Evolutionary conservation across 2,329 filamentous ascomycete species (phyloP).

Genomic region (Orbilia oligospora): DNA sequence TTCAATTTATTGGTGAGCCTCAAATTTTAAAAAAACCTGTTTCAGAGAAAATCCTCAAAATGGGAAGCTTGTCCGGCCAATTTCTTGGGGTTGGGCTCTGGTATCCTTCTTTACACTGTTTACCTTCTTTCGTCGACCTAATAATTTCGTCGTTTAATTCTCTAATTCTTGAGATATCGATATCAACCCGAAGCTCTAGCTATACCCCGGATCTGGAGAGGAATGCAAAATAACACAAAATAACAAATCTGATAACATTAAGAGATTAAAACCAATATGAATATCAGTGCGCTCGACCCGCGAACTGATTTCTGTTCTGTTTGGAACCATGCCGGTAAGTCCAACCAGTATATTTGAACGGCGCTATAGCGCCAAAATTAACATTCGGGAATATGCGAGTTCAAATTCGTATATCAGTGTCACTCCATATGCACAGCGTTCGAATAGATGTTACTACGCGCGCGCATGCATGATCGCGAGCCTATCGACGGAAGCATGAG

Average conservation of each 20-base stretch:
- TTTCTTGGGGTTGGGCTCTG: not conserved
- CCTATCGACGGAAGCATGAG: no score
- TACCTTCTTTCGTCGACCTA: not conserved
- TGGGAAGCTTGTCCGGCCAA: not conserved
- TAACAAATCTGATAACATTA: no score
- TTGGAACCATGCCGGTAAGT: slow-evolving; percentile 17
- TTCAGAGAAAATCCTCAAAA: not conserved
- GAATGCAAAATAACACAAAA: no score
- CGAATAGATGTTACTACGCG: no score
- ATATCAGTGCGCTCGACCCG: slow-evolving; percentile 1
- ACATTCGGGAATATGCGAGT: no score
- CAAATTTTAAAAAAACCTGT: not conserved
- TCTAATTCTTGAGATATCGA: no score
- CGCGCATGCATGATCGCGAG: no score
- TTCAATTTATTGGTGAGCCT: not conserved
- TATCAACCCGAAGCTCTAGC: no score
- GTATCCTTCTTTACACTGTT: not conserved
- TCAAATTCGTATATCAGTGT: no score
- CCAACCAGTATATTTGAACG: not conserved
- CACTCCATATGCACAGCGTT: no score
- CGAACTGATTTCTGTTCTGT: not conserved
- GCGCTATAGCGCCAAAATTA: no score
- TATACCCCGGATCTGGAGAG: no score
- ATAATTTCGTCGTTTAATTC: not conserved
- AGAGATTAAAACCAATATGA: not conserved